Evolutionary conservation across 352 stramenopile genomes (phyloP), one percentile per base, ranked within the genome.

Genomic region (Pythium volutum): DNA sequence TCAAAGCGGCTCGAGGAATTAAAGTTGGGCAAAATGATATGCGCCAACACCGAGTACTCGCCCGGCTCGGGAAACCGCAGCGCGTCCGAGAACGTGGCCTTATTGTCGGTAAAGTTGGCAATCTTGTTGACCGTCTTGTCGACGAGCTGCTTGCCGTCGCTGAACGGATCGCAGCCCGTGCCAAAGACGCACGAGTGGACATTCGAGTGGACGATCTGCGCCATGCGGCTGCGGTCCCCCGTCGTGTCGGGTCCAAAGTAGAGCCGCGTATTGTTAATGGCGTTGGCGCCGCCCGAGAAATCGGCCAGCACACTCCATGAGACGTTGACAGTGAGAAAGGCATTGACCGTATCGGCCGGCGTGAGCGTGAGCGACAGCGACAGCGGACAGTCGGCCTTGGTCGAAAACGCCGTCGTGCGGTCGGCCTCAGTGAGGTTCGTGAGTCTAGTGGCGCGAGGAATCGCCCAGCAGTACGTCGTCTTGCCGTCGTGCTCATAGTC

Each of bases 171-270:
- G 61, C 66, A 73, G 22, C 61, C 66, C 18, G 66, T 73, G 49
- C 66, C 66, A 27, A 62, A 69, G 34, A 70, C 62, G 15, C 66
- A 73, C 50, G 61, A 70, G 46, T 73, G 66, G 16, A 73, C 52
- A 29, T 73, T 73, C 36, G 66, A 69, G 55, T 73, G 61, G 10
- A 73, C 61, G 46, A 73, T 73, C 41, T 73, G 66, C n/a, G 54
- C 66, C 8, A 11, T 36, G 2, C 20, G 16, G n/a, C 34, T 29
- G 49, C 60, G 54, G 20, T 18, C 14, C 7, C 33, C 12, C 14
- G 14, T 69, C 33, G 15, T 66, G 50, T 64, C 66, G 8, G 47
- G 46, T 12, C 59, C 66, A 27, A 58, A 62, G 55, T 61, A 73
- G 18, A 73, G 46, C 33, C 55, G 38, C 22, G 59, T 66, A 46